phyloP scores from a whole-genome alignment of 2,329 filamentous ascomycete genomes.

The Fusarium tricinctum region DNA sequence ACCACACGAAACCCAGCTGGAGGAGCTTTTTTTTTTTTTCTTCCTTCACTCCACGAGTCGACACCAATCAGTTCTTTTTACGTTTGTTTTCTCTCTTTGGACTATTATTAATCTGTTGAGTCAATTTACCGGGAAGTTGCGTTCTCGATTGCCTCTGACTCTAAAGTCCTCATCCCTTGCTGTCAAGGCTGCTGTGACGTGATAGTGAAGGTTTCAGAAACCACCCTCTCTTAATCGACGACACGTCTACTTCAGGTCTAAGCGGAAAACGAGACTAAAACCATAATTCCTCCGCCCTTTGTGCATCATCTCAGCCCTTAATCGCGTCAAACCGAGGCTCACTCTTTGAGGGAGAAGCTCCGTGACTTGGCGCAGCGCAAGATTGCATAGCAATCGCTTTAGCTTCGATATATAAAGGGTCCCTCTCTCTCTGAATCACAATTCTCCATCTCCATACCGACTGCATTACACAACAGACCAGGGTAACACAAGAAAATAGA shows the following conservation, averaged over 20 bases:
- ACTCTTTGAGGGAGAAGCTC: neutral
- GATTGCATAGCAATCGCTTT: constrained; percentile 31
- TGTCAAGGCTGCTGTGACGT: constrained; percentile 43
- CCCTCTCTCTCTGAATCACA: constrained; percentile 11
- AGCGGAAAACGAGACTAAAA: constrained; percentile 16
- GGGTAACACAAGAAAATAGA: constrained; percentile 17
- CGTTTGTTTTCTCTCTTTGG: constrained; percentile 20
- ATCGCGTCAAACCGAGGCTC: constrained; percentile 46
- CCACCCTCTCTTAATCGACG: constrained; percentile 11
- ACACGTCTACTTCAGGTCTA: constrained; percentile 16
- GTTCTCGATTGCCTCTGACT: constrained; percentile 4
- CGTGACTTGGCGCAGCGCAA: constrained; percentile 33
- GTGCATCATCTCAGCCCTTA: constrained; percentile 38
- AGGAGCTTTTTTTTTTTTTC: constrained; percentile 21
- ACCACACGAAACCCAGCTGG: constrained; percentile 24
- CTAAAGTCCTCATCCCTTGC: constrained; percentile 27
- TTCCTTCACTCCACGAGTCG: constrained; percentile 29
- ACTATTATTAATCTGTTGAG: constrained; percentile 10
- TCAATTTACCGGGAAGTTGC: constrained; percentile 6
- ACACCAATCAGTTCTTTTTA: constrained; percentile 40
- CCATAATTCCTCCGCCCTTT: constrained; percentile 31
- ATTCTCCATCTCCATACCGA: constrained; percentile 4
- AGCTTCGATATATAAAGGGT: constrained; percentile 45
- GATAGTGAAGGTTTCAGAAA: constrained; percentile 41
- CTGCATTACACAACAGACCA: constrained; percentile 23